Base-by-base conservation (phyloP, 352 stramenopile genomes). In the Globisporangium cylindrosporum region DNA sequence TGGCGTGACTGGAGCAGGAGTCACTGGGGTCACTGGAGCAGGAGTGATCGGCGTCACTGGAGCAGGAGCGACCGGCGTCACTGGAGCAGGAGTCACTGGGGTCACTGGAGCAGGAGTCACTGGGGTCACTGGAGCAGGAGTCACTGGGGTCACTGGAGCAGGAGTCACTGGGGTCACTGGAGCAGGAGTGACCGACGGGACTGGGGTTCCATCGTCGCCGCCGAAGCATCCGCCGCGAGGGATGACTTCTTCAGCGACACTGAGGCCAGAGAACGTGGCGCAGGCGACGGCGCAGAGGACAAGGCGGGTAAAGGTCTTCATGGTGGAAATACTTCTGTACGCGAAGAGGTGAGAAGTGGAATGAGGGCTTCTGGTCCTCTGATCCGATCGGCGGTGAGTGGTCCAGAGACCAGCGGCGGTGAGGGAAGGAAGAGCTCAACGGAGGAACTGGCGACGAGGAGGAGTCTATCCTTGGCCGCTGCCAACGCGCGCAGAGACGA, bases 271-370 rank as follows among this genome's bases (percentile, higher is more conserved):
- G 27, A 68, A n/a, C 36, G 63, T 43, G n/a, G 27, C 55, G 43
- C 18, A 64, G 53, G 64, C 36, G 55, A 59, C 55, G 38, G 64
- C 64, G 14, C 64, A 69, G 27, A 69, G 54, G 18, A 51, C 64
- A 36, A 69, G 64, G 22, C 38, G 64, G 8, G 64, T 55, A 9
- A 64, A 56, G 36, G 43, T 64, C 36, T 62, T 62, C 64, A 69
- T 69, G 36, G 54, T 12, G 12, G 64, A 48, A 62, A 68, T 69
- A 69, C 64, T 69, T 64, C 64, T 46, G 38, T 57, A n/a, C 27
- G 27, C 24, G 36, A 27, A 38, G 15, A 25, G 54, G 54, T 36
- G 41, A 64, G 54, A 64, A 69, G 64, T 64, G 54, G 41, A 69
- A 59, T 69, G 60, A 57, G 53, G 6, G 38, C 15, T 48, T 15